Evolutionary conservation across 495 filamentous ascomycete species (phyloP), one percentile per base, ranked within the genome.

Genomic region (Annulohypoxylon moriforme): DNA sequence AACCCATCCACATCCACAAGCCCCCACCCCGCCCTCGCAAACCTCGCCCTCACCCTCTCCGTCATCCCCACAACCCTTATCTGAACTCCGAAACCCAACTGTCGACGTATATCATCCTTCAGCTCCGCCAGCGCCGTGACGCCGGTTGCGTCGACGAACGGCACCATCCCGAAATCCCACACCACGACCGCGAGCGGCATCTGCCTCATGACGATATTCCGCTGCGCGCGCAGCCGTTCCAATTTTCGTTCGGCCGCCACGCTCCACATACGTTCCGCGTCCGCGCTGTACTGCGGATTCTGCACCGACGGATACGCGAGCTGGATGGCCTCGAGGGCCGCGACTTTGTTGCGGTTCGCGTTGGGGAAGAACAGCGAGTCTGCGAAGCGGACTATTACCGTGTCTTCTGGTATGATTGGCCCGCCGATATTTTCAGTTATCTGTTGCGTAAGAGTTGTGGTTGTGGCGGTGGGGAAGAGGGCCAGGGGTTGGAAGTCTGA

Each of bases 331-430:
- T 86, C 84, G 13, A 85, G 67, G 14, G 82, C 72, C 3, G 70
- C 20, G 0, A 73, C 70, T 63, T 83, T 85, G 47, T 75, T 71
- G n/a, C 79, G 77, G 67, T 83, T 81, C 14, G 84, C 82, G 69
- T 86, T 87, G 31, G 80, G 80, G 68, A 83, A 86, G 76, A 85
- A 84, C 38, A 85, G 50, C 8, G 79, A 78, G 36, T 84, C 82
- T 25, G 71, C 68, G 75, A 85, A 82, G 7, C 67, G 74, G 60
- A 85, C 80, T 13, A 85, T 67, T 10, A 76, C 76, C 29, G 79
- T 78, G 62, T 84, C 83, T 3, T 78, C 64, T 0, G 81, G 79
- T 24, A 80, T 69, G 0, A 52, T 57, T 1, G 75, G 70, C 1
- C 69, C 68, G 10, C 65, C 65, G 4, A 56, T 58, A 20, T 71